Evolutionary conservation across 192 early-diverging fungal species (phyloP).

Genomic region (Backusella liffmaniae): DNA sequence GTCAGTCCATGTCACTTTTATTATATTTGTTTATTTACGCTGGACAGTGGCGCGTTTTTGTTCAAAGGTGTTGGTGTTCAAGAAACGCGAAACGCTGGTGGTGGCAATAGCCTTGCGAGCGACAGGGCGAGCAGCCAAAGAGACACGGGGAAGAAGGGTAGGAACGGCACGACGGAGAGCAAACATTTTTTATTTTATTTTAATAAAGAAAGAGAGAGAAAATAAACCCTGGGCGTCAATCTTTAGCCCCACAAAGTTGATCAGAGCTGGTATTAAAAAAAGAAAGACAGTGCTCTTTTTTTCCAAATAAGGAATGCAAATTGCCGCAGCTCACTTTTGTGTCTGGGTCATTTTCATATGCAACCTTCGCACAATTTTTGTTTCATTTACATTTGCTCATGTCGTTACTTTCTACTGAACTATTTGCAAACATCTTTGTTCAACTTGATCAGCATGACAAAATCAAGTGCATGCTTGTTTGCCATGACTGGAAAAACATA

Average conservation of each 20-base stretch:
- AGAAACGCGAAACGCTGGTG: constrained; percentile 1
- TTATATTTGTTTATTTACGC: not conserved
- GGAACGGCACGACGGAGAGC: not conserved
- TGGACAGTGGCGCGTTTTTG: constrained; percentile 13
- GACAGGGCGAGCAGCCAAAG: not conserved
- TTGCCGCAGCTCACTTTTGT: no score
- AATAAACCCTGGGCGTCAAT: no score
- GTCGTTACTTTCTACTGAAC: not conserved
- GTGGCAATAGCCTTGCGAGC: constrained; percentile 5
- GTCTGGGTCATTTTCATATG: no score
- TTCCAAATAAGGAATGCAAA: no score
- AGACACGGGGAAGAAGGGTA: not conserved
- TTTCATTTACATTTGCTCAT: not conserved
- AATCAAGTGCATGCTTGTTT: not conserved
- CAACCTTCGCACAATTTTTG: no score
- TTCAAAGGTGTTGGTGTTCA: not conserved
- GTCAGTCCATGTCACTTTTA: not conserved
- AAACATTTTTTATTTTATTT: not conserved
- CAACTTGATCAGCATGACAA: not conserved
- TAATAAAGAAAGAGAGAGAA: no score
- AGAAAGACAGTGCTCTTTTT: no score
- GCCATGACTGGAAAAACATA: not conserved
- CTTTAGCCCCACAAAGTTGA: no score
- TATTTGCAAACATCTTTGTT: not conserved
- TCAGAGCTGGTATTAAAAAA: no score